Evolutionary conservation across 805 yeast genomes (phyloP).

Genomic region (Saccharomycopsis guyanensis): DNA sequence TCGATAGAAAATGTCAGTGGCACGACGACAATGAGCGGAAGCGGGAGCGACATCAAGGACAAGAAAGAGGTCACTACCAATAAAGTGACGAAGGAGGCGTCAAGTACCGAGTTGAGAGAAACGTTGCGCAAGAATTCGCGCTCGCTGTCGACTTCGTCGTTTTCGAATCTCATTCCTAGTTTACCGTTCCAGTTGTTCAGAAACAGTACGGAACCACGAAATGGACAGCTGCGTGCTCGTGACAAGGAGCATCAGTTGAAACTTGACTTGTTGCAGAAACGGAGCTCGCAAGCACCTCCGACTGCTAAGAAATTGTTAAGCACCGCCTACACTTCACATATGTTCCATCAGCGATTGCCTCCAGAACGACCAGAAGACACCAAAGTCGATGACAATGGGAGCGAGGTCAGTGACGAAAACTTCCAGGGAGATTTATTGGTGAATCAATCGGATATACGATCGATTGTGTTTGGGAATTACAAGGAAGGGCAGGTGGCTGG

Average conservation of each 20-base stretch:
- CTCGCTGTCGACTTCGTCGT: slow-evolving; percentile 9
- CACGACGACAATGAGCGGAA: not conserved
- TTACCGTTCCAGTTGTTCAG: slow-evolving; percentile 13
- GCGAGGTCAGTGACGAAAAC: not conserved
- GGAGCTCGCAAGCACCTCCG: slow-evolving; percentile 14
- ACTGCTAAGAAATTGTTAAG: slow-evolving; percentile 18
- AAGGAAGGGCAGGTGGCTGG: not conserved
- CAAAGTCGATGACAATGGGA: not conserved
- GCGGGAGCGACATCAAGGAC: not conserved
- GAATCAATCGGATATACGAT: slow-evolving; percentile 13
- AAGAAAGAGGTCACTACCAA: not conserved
- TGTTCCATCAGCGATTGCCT: slow-evolving; percentile 17
- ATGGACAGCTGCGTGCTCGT: not conserved
- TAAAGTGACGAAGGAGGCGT: not conserved
- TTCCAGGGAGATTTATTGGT: not conserved
- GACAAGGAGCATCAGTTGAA: slow-evolving; percentile 2
- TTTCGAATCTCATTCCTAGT: slow-evolving; percentile 13
- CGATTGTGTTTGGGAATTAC: slow-evolving; percentile 15
- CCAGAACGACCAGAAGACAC: not conserved
- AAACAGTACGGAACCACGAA: not conserved
- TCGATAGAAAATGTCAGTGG: slow-evolving; percentile 5
- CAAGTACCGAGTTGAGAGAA: slow-evolving; percentile 3
- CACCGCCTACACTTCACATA: slow-evolving; percentile 18
- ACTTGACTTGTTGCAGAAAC: slow-evolving; percentile 9
- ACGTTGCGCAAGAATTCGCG: slow-evolving; percentile 5